phyloP scores from a whole-genome alignment of 306 rosid genomes.

The Pyrus pyrifolia region DNA sequence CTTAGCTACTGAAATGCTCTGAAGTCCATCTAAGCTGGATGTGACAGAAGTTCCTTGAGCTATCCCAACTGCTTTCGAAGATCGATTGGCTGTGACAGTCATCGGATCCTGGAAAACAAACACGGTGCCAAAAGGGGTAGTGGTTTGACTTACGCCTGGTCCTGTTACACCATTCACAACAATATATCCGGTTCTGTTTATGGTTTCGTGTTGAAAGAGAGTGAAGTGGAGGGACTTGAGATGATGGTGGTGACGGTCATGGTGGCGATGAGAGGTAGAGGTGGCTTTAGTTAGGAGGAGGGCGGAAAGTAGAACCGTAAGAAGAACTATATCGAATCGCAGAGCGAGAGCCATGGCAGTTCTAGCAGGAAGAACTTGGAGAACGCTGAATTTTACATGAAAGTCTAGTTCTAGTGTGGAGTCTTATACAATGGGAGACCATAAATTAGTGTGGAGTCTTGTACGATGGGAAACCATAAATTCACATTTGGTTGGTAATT shows the following conservation, averaged over 20 bases:
- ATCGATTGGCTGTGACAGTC: slow-evolving; percentile 30
- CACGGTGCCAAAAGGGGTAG: slow-evolving; percentile 60
- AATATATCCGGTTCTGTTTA: slow-evolving; percentile 61
- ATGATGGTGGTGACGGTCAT: slow-evolving; percentile 15
- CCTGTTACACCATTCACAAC: slow-evolving; percentile 49
- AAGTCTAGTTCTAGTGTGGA: background rate
- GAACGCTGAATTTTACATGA: background rate
- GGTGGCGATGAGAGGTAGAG: slow-evolving; percentile 10
- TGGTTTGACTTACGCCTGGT: slow-evolving; percentile 28
- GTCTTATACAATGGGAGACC: background rate
- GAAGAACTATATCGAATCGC: background rate
- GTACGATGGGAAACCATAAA: background rate
- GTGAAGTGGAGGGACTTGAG: slow-evolving; percentile 60
- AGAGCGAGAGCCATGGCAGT: slow-evolving; percentile 21
- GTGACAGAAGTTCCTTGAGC: slow-evolving; percentile 63
- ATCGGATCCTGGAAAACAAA: slow-evolving; percentile 61
- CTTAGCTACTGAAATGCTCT: slow-evolving; percentile 53
- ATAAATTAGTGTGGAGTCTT: background rate
- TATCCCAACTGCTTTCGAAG: slow-evolving; percentile 50
- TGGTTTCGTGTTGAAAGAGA: slow-evolving; percentile 62
- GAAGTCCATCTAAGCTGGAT: slow-evolving; percentile 60
- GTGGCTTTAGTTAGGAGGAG: slow-evolving; percentile 10
- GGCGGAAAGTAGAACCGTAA: slow-evolving; percentile 1
- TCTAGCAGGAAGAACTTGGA: background rate
- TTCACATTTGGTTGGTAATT: background rate